Conservation (phyloP, 768 basidiomycete genomes). For the Royoungia palumana region DNA sequence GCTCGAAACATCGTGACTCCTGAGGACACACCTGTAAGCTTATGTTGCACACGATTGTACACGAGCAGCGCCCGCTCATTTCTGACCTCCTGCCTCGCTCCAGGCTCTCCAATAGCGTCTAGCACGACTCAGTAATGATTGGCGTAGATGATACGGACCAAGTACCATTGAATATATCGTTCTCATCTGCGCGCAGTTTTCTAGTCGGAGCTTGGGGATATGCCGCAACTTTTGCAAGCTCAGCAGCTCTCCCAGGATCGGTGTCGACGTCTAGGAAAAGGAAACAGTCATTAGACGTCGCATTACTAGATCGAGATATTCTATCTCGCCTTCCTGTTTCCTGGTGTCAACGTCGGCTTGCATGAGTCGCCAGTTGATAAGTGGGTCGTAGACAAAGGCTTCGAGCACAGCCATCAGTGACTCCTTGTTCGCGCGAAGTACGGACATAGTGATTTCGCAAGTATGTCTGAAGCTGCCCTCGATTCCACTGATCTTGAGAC, state of each 20-base stretch:
- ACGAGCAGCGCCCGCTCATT: conserved; percentile 90
- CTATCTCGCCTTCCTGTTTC: conserved; percentile 58
- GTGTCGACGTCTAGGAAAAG: conserved; percentile 37
- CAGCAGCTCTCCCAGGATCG: conserved; percentile 54
- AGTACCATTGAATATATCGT: conserved; percentile 87
- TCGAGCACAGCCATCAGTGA: conserved; percentile 99
- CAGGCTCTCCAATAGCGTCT: conserved; percentile 49
- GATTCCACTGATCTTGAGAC: conserved; percentile 87
- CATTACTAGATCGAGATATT: conserved; percentile 1
- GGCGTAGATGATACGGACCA: background rate
- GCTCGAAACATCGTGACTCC: background rate
- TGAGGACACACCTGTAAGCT: conserved; percentile 71
- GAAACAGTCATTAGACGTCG: background rate
- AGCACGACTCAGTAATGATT: conserved; percentile 4
- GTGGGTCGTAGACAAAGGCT: conserved; percentile 96
- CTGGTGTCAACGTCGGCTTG: conserved; percentile 75
- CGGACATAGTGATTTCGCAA: conserved; percentile 97
- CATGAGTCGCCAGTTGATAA: conserved; percentile 96
- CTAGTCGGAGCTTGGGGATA: conserved; percentile 79
- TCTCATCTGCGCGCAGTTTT: conserved; percentile 87
- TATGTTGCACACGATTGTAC: conserved; percentile 92
- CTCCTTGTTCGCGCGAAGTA: conserved; percentile 94
- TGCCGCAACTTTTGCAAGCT: conserved; percentile 62
- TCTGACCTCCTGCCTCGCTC: conserved; percentile 76
- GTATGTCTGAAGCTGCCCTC: conserved; percentile 95